These are phyloP conservation scores for Cyclotella cryptica DNA, from an alignment of 108 stramenopile genomes.

Conservation along the genomic window DNA sequence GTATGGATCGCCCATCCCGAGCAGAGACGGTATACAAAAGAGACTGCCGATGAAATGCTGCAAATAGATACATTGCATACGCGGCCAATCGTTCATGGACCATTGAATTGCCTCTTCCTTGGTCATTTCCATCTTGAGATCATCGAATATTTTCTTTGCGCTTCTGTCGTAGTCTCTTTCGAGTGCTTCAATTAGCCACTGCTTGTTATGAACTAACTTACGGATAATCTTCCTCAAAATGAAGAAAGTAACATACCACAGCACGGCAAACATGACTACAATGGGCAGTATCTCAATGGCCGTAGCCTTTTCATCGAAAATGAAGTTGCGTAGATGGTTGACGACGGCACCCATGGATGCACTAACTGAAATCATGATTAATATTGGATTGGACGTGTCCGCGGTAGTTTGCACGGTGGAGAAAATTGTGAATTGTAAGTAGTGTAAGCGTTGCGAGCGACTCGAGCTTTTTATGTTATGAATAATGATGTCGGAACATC, in stretches of 20 bases:
- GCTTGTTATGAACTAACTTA: slow-evolving; percentile 23
- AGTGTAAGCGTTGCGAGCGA: no score
- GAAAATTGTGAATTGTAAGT: no score
- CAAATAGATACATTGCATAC: slow-evolving; percentile 21
- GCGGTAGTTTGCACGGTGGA: neutral
- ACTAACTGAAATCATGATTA: neutral
- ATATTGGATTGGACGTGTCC: neutral
- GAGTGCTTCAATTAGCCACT: slow-evolving; percentile 44
- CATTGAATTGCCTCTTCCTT: slow-evolving; percentile 33
- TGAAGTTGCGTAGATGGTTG: neutral
- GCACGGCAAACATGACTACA: slow-evolving; percentile 28
- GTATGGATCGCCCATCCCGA: slow-evolving; percentile 21
- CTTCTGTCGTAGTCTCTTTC: slow-evolving; percentile 37
- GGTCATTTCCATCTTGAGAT: slow-evolving; percentile 28
- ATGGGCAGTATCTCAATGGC: slow-evolving; percentile 2
- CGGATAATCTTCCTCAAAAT: slow-evolving; percentile 13
- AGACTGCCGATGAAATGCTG: slow-evolving; percentile 38
- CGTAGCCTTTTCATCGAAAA: slow-evolving; percentile 13
- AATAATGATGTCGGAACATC: no score
- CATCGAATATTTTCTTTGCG: slow-evolving; percentile 12
- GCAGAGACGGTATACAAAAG: slow-evolving; percentile 35
- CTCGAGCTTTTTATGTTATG: no score
- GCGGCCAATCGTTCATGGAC: slow-evolving; percentile 25
- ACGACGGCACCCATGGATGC: neutral
- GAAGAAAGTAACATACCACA: slow-evolving; percentile 37